Base-by-base conservation (phyloP, 495 filamentous ascomycete genomes). In the Podospora conica region DNA sequence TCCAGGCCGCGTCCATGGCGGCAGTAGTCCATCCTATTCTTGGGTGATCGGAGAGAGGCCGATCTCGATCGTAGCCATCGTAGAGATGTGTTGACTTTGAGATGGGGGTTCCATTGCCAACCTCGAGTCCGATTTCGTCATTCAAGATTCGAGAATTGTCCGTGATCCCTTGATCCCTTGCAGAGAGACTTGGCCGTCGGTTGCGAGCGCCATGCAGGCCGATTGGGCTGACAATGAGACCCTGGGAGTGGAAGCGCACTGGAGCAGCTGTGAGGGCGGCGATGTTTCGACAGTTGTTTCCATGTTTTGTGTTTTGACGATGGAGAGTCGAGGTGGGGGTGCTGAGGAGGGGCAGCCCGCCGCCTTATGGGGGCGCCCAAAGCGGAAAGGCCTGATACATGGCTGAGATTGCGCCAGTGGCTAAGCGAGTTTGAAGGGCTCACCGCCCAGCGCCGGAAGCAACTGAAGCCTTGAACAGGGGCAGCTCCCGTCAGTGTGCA, bases 391-490 rank as follows among this genome's bases (percentile, higher is more conserved):
- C 56, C 68, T 78, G 76, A 78, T 48, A 78, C 76, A 70, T 64
- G 62, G 68, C 69, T 78, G 76, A 78, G 75, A 73, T 73, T 73
- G 70, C 73, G 61, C 74, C 73, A 75, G 70, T 65, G 27, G 66
- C 63, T 74, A 77, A 73, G 73, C 76, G 76, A 77, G 76, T 78
- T 78, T 78, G 65, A 75, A 75, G 70, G 71, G 63, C 66, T 53
- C 63, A 33, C 33, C 63, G 67, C 71, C 70, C 71, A 68, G 70
- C 71, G 56, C 69, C 74, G 76, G 74, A 76, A 73, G 60, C 67
- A 70, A 71, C 69, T 65, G 55, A 65, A 70, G 67, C 71, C 71
- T 69, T 71, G 67, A 68, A 66, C 73, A 55, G 70, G 74, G 71
- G 69, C 54, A 64, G 22, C 57, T 18, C 15, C 40, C 29, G 25